Base-by-base conservation (phyloP, 441 rosid genomes). In the Geranium incanum region DNA sequence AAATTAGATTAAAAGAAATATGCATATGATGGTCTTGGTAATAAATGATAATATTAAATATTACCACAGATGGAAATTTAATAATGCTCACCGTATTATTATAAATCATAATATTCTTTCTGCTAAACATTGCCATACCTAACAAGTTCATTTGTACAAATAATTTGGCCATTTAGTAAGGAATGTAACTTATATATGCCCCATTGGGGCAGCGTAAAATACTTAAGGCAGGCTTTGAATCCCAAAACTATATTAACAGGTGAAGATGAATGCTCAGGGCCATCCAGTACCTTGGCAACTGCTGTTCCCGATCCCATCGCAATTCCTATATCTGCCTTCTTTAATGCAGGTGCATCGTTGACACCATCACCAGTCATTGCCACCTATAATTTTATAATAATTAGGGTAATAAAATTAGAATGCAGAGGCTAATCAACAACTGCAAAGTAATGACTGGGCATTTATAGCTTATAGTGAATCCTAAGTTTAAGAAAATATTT, bases 301-400 rank as follows among this genome's bases (percentile, higher is more conserved):
- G 98, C 97, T 75, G 98, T 95, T 83, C 98, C 99, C 79, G 99
- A 95, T 76, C 99, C 99, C 98, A 95, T 95, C 66, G 99, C 99
- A 82, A 95, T 86, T 75, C 99, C 99, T 73, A 95, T 95, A 80
- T 95, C 88, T 74, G 99, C 98, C 86, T 92, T 95, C 87, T 89
- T 95, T 52, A 95, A 75, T 9, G 99, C 99, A 80, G 99, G 98
- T 74, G 98, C 98, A 87, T 95, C 99, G 82, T 95, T 95, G 71
- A 95, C 99, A 71, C 99, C 99, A 78, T 95, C 99, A 73, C 99
- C 99, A 74, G 99, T 95, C 99, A 95, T 92, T 76, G 99, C 99
- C 81, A 95, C 99, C 99, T 95, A 79, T 70, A 55, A 76, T 64
- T 69, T 72, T 36, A 69, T 77, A 41, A 68, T 66, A 39, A 72